These are phyloP conservation scores for Penstemon eatonii DNA, from an alignment of 257 asterid genomes.

Conservation along the genomic window DNA sequence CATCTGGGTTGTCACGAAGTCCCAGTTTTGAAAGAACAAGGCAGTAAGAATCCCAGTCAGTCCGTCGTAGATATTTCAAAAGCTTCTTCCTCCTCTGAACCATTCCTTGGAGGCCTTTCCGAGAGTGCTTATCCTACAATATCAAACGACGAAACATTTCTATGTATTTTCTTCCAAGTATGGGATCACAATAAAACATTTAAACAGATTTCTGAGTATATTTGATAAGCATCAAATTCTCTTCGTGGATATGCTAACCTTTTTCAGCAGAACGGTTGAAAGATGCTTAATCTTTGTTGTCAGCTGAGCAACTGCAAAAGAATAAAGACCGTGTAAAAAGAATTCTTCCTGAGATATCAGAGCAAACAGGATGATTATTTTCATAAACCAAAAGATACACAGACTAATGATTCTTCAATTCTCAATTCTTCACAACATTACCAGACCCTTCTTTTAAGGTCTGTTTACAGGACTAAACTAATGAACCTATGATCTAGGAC, in stretches of 20 bases:
- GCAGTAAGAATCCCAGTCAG: slow-evolving; percentile 84
- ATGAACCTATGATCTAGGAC: too few relatives aligned
- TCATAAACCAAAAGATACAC: neutral
- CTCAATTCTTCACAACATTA: neutral
- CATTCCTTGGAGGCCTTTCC: slow-evolving; percentile 71
- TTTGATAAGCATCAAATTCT: neutral
- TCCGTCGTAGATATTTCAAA: slow-evolving; percentile 68
- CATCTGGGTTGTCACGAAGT: slow-evolving; percentile 67
- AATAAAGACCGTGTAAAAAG: slow-evolving; percentile 18
- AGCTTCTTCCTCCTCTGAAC: slow-evolving; percentile 75
- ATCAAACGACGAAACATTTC: slow-evolving; percentile 4
- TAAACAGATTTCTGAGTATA: neutral
- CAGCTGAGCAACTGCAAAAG: slow-evolving; percentile 72
- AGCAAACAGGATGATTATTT: neutral
- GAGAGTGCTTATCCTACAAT: slow-evolving; percentile 85
- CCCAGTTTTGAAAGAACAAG: slow-evolving; percentile 75
- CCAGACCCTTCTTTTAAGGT: neutral
- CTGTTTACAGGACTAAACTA: too few relatives aligned
- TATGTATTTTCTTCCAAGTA: neutral
- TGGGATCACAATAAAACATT: slow-evolving; percentile 1
- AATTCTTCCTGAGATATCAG: neutral
- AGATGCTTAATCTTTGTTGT: slow-evolving; percentile 85
- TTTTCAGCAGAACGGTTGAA: slow-evolving; percentile 56
- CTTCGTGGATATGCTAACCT: slow-evolving; percentile 43
- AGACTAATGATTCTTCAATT: neutral